Evolutionary conservation across 148 eudicot species (phyloP).

Genomic region (Cornus suecica): DNA sequence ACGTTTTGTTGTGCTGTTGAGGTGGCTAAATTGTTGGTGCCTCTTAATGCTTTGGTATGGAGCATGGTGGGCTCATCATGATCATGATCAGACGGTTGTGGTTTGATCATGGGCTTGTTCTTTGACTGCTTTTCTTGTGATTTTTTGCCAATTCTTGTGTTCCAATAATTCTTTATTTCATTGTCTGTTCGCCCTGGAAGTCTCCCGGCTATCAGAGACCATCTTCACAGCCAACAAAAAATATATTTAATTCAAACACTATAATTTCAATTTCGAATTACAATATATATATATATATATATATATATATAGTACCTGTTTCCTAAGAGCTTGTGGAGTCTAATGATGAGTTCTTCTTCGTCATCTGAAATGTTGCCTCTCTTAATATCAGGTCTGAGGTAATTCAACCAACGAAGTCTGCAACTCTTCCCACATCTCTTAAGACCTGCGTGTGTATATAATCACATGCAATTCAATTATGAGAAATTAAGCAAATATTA

Average conservation of each 20-base stretch:
- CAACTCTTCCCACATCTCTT: not conserved
- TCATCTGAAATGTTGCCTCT: not conserved
- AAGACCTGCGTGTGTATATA: not conserved
- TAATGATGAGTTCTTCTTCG: not conserved
- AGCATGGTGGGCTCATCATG: not conserved
- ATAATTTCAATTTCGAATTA: too few relatives aligned
- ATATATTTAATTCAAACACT: too few relatives aligned
- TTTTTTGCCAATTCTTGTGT: not conserved
- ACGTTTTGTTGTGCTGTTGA: not conserved
- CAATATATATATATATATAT: too few relatives aligned
- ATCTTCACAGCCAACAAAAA: not conserved
- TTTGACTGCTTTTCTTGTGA: not conserved
- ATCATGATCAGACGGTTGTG: not conserved
- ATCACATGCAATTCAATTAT: not conserved
- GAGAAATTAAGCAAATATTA: not conserved
- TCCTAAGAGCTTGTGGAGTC: not conserved
- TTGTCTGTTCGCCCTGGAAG: conserved; percentile 16
- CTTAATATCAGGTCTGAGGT: not conserved
- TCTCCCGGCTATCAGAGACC: conserved; percentile 13
- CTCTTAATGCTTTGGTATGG: not conserved
- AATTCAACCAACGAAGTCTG: not conserved
- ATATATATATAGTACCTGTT: not conserved
- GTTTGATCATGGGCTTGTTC: not conserved
- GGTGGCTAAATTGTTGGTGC: not conserved
- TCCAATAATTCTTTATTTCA: conserved; percentile 7